phyloP scores from a whole-genome alignment of 306 rosid genomes.

The Acmispon strigosus region DNA sequence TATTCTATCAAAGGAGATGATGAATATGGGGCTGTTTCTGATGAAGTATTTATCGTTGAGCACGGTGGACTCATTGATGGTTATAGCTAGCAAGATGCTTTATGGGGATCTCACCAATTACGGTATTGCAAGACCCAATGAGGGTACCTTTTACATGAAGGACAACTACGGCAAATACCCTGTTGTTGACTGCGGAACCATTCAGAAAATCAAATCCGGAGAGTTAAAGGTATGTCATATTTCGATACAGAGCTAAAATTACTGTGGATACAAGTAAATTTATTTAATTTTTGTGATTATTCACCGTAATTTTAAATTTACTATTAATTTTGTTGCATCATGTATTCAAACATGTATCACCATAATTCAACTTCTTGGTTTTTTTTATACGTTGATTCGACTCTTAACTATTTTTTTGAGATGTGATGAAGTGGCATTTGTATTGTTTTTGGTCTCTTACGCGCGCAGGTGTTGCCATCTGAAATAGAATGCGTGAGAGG shows the following conservation, averaged over 20 bases:
- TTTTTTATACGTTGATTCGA: too few species aligned
- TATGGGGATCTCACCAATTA: conserved; percentile 47
- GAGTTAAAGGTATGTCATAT: conserved; percentile 44
- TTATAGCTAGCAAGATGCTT: conserved; percentile 37
- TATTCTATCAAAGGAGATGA: conserved; percentile 45
- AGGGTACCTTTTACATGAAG: conserved; percentile 70
- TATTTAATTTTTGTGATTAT: too few species aligned
- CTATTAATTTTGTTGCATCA: too few species aligned
- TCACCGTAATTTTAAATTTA: too few species aligned
- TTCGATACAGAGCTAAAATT: too few species aligned
- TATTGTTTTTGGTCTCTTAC: not conserved
- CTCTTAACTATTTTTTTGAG: too few species aligned
- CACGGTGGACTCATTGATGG: conserved; percentile 46
- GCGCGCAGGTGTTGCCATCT: conserved; percentile 34
- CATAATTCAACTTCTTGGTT: too few species aligned
- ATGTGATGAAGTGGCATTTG: too few species aligned
- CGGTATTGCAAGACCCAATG: conserved; percentile 50
- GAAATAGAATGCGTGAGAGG: conserved; percentile 43
- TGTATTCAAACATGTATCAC: too few species aligned
- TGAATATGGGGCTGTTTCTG: conserved; percentile 33
- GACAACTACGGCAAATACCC: conserved; percentile 65
- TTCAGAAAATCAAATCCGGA: conserved; percentile 38
- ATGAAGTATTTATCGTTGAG: conserved; percentile 37
- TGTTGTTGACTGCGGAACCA: conserved; percentile 42
- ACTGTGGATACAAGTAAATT: too few species aligned